Percentiles rank a stretch among this genome's conserved stretches.
Conservation (phyloP, 306 rosid genomes). For the Notholithocarpus densiflorus region DNA sequence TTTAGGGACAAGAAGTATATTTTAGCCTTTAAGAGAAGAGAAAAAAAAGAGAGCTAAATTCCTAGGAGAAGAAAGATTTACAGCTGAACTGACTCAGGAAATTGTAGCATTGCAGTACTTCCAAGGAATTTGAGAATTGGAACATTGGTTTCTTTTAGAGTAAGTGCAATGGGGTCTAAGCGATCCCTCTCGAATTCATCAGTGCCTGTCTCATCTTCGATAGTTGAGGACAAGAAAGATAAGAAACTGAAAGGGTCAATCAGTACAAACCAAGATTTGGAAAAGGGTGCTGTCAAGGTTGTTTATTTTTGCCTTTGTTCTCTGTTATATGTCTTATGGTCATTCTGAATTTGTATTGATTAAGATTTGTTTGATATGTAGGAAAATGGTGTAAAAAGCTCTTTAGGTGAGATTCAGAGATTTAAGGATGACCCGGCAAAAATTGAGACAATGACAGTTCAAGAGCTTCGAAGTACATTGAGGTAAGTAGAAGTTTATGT, state of each 20-base stretch:
- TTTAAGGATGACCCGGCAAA: constrained; percentile 53
- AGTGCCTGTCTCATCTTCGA: constrained; percentile 18
- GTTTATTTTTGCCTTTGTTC: constrained; percentile 6
- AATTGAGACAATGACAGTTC: constrained; percentile 72
- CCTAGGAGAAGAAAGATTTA: neutral
- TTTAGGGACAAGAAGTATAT: too few species aligned
- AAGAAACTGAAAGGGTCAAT: constrained; percentile 35
- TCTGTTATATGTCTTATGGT: neutral
- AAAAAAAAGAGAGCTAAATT: too few species aligned
- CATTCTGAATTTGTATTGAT: constrained; percentile 12
- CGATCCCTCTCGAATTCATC: constrained; percentile 45
- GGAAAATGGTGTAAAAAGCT: constrained; percentile 42
- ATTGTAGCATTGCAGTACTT: constrained; percentile 48
- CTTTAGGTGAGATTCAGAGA: constrained; percentile 51
- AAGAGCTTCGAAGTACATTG: constrained; percentile 63
- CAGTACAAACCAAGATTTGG: constrained; percentile 31
- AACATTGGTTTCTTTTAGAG: constrained; percentile 31
- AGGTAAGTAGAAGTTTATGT: constrained; percentile 44
- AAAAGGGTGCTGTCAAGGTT: constrained; percentile 42
- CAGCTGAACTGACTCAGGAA: constrained; percentile 14
- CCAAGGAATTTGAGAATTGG: constrained; percentile 41
- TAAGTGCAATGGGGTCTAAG: constrained; percentile 42
- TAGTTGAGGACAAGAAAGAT: constrained; percentile 32
- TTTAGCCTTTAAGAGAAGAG: too few species aligned
- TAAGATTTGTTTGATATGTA: constrained; percentile 24